Conservation (phyloP, 2,329 filamentous ascomycete species). For the Periconia digitata region DNA sequence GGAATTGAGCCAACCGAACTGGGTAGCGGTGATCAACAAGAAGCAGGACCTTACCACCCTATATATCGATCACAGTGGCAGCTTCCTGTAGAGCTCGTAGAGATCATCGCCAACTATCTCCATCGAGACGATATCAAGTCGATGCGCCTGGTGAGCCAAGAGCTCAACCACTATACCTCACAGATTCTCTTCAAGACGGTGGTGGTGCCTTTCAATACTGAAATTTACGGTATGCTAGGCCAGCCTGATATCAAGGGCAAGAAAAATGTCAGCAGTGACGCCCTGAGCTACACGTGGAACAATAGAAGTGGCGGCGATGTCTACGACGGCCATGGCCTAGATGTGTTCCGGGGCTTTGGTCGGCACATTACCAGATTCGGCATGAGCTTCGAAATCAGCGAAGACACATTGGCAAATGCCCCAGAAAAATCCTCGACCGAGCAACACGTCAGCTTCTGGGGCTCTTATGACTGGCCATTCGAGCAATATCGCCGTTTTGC, state of each 20-base stretch:
- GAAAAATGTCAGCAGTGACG: constrained; percentile 28
- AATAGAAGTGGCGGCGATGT: constrained; percentile 47
- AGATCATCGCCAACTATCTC: constrained; percentile 58
- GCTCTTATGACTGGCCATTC: constrained; percentile 66
- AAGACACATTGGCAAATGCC: constrained; percentile 53
- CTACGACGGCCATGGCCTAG: constrained; percentile 61
- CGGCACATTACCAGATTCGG: constrained; percentile 64
- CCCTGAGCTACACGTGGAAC: constrained; percentile 48
- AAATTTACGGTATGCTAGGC: constrained; percentile 60
- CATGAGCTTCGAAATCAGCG: constrained; percentile 68
- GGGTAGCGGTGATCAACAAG: neutral
- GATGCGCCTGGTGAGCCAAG: constrained; percentile 62
- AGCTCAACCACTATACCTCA: constrained; percentile 62
- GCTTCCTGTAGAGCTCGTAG: constrained; percentile 65
- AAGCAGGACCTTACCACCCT: neutral
- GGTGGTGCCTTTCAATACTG: constrained; percentile 66
- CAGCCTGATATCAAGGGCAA: constrained; percentile 41
- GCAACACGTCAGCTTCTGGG: constrained; percentile 62
- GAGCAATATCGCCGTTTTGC: constrained; percentile 61
- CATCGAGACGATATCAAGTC: constrained; percentile 60
- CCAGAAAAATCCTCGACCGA: constrained; percentile 60
- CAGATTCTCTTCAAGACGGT: constrained; percentile 62
- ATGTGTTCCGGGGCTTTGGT: constrained; percentile 64
- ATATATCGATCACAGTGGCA: constrained; percentile 41
- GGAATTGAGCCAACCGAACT: neutral